Percentiles rank a stretch among this genome's conserved stretches.
Evolutionary conservation across 768 basidiomycete genomes (phyloP).

Genomic region (Boletus rubroflammeus): DNA sequence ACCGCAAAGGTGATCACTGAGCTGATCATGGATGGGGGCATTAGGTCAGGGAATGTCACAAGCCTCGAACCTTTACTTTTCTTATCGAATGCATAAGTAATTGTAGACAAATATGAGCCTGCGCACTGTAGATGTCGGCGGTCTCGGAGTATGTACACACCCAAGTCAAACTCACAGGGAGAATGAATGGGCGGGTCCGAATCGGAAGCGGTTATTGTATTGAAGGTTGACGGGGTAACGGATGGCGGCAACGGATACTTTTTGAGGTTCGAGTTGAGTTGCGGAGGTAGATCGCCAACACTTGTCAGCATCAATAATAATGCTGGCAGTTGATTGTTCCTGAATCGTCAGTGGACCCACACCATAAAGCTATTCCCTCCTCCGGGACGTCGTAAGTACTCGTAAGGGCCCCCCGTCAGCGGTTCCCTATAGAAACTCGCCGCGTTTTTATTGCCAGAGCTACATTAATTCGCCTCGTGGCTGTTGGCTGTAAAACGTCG

Average conservation of each 20-base stretch:
- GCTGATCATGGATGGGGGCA: slow-evolving; percentile 64
- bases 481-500: background rate
- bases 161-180: no score
- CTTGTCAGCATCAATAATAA: background rate
- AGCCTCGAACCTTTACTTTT: slow-evolving; percentile 42
- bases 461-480: slow-evolving; percentile 13
- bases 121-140: no score
- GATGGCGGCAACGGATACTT: background rate
- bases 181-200: no score
- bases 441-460: slow-evolving; percentile 12
- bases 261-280: background rate
- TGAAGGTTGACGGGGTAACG: background rate
- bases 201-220: slow-evolving; percentile 3
- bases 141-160: no score
- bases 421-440: background rate
- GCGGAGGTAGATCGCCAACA: slow-evolving; percentile 22
- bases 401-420: background rate
- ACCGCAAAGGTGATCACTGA: slow-evolving; percentile 74
- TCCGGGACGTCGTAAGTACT: background rate
- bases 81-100: slow-evolving; percentile 20
- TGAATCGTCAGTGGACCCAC: slow-evolving; percentile 6
- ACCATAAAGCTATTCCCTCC: background rate
- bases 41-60: slow-evolving; percentile 51
- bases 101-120: background rate
- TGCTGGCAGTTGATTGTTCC: slow-evolving; percentile 5